Conservation (phyloP, 1,139 yeast genomes). For the Pneumocystis wakefieldiae region DNA sequence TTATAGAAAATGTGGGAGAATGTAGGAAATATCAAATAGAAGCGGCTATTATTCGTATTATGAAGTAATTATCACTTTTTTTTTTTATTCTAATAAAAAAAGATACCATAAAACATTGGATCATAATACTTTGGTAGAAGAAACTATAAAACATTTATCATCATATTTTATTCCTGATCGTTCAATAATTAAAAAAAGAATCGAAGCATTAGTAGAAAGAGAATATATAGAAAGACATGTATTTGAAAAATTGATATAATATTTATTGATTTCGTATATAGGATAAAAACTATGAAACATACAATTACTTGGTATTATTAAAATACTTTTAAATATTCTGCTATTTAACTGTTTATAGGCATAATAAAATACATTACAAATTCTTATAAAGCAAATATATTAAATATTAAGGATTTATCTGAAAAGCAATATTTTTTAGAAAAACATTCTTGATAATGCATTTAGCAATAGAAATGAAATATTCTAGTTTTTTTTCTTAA, state of each 20-base stretch:
- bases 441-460: too few species aligned
- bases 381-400: not conserved
- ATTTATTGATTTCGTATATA: conserved; percentile 33
- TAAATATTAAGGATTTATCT: too few species aligned
- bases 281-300: not conserved
- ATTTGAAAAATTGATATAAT: conserved; percentile 45
- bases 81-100: not conserved
- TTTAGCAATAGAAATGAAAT: too few species aligned
- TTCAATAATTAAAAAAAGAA: conserved; percentile 51
- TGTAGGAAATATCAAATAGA: conserved; percentile 51
- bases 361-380: not conserved
- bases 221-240: conserved; percentile 70
- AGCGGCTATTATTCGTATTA: conserved; percentile 77
- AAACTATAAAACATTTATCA: conserved; percentile 46
- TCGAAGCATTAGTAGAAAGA: conserved; percentile 68
- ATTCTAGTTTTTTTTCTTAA: not conserved
- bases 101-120: conserved; percentile 40
- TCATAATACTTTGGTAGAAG: conserved; percentile 54
- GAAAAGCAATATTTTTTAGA: too few species aligned
- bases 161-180: conserved; percentile 59
- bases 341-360: not conserved
- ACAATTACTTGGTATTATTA: not conserved
- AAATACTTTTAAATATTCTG: not conserved
- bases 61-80: conserved; percentile 35
- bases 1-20: conserved; percentile 30